Evolutionary conservation across 2,329 filamentous ascomycete genomes (phyloP).

Genomic region (Xenoacremonium recifei): DNA sequence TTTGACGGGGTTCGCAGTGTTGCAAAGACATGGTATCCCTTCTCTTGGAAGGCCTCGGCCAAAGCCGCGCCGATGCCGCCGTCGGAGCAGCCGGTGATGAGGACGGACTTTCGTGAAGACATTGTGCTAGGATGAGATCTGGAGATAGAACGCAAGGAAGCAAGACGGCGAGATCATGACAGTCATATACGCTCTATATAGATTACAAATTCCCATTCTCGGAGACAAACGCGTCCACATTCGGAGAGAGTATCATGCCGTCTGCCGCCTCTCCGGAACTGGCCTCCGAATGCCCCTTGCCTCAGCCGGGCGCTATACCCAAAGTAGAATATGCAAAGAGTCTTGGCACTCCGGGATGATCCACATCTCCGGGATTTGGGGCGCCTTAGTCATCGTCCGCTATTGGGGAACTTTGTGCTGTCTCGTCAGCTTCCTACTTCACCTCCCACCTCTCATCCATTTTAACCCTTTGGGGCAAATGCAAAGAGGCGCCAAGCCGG

Average conservation of each 20-base stretch:
- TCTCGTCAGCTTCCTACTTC: neutral
- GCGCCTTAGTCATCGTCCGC: too few relatives aligned
- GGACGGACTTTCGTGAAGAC: conserved; percentile 13
- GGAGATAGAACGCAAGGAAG: too few relatives aligned
- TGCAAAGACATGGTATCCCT: conserved; percentile 31
- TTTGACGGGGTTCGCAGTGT: conserved; percentile 29
- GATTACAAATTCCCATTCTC: too few relatives aligned
- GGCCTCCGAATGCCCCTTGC: too few relatives aligned
- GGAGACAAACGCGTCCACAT: too few relatives aligned
- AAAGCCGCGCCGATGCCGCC: conserved; percentile 24
- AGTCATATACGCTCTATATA: too few relatives aligned
- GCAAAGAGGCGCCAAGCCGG: conserved; percentile 1
- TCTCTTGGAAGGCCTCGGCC: conserved; percentile 15
- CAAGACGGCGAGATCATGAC: neutral
- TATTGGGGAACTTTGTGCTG: too few relatives aligned
- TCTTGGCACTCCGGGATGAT: conserved; percentile 4
- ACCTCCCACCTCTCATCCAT: too few relatives aligned
- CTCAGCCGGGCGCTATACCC: conserved; percentile 1
- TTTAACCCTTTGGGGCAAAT: conserved; percentile 4
- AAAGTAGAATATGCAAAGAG: conserved; percentile 4
- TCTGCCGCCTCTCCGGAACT: too few relatives aligned
- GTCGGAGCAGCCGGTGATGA: conserved; percentile 26
- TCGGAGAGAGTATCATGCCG: too few relatives aligned
- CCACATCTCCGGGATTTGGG: neutral
- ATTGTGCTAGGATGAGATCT: conserved; percentile 4